These are phyloP conservation scores for Xylaria sp. DNA, from an alignment of 2,329 filamentous ascomycete species.

Conservation along the genomic window DNA sequence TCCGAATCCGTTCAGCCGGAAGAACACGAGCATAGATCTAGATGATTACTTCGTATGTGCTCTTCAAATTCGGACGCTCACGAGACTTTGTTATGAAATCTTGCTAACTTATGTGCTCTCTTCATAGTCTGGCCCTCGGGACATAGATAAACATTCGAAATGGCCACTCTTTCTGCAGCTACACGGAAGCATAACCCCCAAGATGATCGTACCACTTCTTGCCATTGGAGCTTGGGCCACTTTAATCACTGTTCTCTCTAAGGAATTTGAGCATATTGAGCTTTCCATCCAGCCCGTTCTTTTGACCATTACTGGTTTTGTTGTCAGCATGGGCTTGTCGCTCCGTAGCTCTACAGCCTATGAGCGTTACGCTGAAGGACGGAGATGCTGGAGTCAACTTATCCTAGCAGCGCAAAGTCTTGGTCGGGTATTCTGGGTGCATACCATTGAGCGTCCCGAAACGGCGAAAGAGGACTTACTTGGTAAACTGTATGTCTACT, in stretches of 20 bases:
- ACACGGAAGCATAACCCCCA: constrained; percentile 78
- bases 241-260: constrained; percentile 68
- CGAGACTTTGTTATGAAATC: not conserved
- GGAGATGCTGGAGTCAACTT: constrained; percentile 71
- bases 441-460: constrained; percentile 70
- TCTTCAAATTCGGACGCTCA: not conserved
- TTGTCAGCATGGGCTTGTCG: constrained; percentile 80
- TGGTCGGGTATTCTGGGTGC: constrained; percentile 85
- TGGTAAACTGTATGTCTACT: constrained; percentile 62
- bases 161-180: constrained; percentile 81
- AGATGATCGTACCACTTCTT: constrained; percentile 77
- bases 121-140: constrained; percentile 68
- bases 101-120: constrained; percentile 17
- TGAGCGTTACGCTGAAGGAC: constrained; percentile 72
- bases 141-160: constrained; percentile 80
- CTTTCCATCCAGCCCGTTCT: constrained; percentile 74
- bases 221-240: constrained; percentile 75
- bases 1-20: constrained; percentile 51
- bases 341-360: constrained; percentile 85
- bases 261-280: constrained; percentile 54
- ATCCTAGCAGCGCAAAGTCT: constrained; percentile 73
- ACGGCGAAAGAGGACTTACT: constrained; percentile 74
- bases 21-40: constrained; percentile 53
- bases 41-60: constrained; percentile 60
- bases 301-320: constrained; percentile 87